Percentiles rank a stretch among this genome's conserved stretches.
Evolutionary conservation across 2,329 filamentous ascomycete species (phyloP).

Genomic region (Aspergillus chevalieri): DNA sequence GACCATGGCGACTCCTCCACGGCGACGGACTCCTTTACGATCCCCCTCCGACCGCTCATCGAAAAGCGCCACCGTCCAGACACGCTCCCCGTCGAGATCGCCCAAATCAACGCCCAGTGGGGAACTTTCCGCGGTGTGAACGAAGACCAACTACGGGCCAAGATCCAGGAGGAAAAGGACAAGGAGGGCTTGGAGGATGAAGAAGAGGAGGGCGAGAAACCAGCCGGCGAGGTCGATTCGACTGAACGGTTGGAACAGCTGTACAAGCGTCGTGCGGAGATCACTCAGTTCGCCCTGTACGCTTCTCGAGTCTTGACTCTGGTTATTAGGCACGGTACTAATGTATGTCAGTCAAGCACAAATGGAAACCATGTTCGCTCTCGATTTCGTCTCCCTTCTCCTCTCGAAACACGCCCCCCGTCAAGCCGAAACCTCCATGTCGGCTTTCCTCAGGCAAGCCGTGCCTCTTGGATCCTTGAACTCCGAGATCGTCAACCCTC

Average conservation of each 20-base stretch:
- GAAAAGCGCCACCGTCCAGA: conserved; percentile 46
- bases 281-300: conserved; percentile 39
- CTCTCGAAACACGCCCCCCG: conserved; percentile 74
- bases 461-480: conserved; percentile 71
- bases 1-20: not conserved
- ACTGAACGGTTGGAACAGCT: conserved; percentile 36
- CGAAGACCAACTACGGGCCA: conserved; percentile 63
- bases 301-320: conserved; percentile 5
- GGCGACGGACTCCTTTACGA: conserved; percentile 41
- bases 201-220: conserved; percentile 35
- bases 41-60: conserved; percentile 56
- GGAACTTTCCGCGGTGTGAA: conserved; percentile 77
- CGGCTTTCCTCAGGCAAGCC: conserved; percentile 61
- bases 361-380: conserved; percentile 54
- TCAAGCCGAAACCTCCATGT: conserved; percentile 64
- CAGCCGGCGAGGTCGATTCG: conserved; percentile 26
- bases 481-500: conserved; percentile 57
- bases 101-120: conserved; percentile 69
- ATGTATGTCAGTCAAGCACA: conserved; percentile 33
- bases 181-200: conserved; percentile 44
- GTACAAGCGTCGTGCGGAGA: conserved; percentile 41
- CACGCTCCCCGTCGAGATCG: conserved; percentile 67
- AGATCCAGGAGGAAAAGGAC: conserved; percentile 53
- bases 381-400: conserved; percentile 78
- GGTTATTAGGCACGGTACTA: too few relatives aligned